A percentile compares a stretch with the other conserved stretches of the same genome.
Conservation (phyloP, 768 basidiomycete genomes). For the Kwoniella dendrophila region DNA sequence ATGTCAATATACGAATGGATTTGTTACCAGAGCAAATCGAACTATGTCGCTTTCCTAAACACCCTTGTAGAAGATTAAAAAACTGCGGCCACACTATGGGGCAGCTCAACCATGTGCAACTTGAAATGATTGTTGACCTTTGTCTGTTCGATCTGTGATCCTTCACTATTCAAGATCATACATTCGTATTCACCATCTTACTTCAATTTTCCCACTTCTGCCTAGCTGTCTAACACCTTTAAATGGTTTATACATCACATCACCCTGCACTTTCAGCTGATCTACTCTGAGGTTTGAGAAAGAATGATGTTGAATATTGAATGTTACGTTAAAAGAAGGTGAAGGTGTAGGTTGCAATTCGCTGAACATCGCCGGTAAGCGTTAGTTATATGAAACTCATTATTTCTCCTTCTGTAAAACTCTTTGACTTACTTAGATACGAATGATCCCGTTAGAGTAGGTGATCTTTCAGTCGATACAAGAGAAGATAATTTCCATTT, state of each 20-base stretch:
- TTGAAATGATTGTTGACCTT: no score
- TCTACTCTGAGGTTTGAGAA: conserved; percentile 83
- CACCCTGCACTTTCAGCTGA: conserved; percentile 71
- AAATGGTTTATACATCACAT: conserved; percentile 84
- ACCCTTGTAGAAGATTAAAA: no score
- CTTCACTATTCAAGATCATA: no score
- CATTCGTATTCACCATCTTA: no score
- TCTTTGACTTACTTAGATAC: conserved; percentile 62
- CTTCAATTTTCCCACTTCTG: conserved; percentile 69
- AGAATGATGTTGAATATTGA: conserved; percentile 69
- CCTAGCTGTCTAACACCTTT: conserved; percentile 79
- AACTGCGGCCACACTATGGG: no score
- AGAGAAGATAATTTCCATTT: conserved; percentile 76
- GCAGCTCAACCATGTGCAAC: no score
- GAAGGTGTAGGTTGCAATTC: conserved; percentile 65
- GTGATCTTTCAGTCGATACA: conserved; percentile 65
- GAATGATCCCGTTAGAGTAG: conserved; percentile 78
- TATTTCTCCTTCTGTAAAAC: background rate
- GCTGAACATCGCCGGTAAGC: conserved; percentile 44
- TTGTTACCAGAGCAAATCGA: no score
- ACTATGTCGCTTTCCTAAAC: no score
- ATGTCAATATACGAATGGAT: no score
- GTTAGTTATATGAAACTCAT: background rate
- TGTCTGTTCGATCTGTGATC: no score
- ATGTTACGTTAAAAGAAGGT: conserved; percentile 72